phyloP scores from a whole-genome alignment of 208 protist species.

The Jaenimonas drosophilae region DNA sequence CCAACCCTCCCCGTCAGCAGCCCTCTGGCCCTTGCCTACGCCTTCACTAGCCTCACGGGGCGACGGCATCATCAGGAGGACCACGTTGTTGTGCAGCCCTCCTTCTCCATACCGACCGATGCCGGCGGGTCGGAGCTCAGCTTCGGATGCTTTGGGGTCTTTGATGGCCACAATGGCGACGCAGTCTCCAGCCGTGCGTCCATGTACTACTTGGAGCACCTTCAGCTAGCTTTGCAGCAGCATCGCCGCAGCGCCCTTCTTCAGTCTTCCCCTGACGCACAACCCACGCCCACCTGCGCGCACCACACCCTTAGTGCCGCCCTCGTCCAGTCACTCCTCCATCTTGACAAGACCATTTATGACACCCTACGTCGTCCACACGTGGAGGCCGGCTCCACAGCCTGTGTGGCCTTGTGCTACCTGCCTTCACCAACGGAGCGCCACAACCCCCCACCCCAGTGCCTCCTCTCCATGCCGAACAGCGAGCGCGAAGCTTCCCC shows the following conservation, averaged over 20 bases:
- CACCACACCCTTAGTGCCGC: conserved; percentile 42
- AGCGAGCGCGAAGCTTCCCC: background rate
- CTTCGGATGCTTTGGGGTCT: conserved; percentile 45
- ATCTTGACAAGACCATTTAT: conserved; percentile 55
- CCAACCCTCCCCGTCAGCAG: too few species aligned
- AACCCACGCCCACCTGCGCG: conserved; percentile 2
- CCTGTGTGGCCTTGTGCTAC: conserved; percentile 33
- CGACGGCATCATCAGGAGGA: too few species aligned
- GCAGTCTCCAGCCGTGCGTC: conserved; percentile 27
- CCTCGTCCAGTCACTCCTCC: conserved; percentile 57
- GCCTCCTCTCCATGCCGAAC: background rate
- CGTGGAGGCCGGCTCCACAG: conserved; percentile 32
- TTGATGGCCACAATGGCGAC: conserved; percentile 73
- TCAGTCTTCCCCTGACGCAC: too few species aligned
- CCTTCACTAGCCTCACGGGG: too few species aligned
- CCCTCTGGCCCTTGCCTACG: too few species aligned
- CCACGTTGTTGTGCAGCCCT: too few species aligned
- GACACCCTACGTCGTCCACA: conserved; percentile 11
- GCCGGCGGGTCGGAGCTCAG: too few species aligned
- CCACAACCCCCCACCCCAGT: background rate
- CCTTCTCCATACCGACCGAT: too few species aligned
- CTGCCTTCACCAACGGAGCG: too few species aligned
- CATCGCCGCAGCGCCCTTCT: too few species aligned
- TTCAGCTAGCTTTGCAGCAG: conserved; percentile 22
- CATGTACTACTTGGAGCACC: conserved; percentile 44